These are phyloP conservation scores for Suillus subluteus DNA, from an alignment of 768 basidiomycete genomes.

Conservation along the genomic window DNA sequence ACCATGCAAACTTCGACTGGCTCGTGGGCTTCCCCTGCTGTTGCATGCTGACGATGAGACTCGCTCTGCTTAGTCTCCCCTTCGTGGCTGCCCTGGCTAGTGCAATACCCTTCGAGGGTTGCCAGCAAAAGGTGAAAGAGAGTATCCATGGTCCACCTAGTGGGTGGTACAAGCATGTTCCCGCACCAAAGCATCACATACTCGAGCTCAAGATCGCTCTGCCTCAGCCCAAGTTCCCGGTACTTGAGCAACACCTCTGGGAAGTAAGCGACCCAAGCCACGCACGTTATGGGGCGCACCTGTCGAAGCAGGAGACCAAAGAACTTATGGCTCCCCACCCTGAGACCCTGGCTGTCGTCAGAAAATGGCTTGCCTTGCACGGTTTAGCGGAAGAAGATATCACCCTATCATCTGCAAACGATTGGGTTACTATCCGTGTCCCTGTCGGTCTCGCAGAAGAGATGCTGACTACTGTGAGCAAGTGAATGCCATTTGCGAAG, in stretches of 20 bases:
- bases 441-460: constrained; percentile 64
- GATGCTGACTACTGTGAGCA: constrained; percentile 67
- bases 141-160: constrained; percentile 43
- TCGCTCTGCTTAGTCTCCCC: constrained; percentile 2
- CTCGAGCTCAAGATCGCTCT: constrained; percentile 63
- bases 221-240: constrained; percentile 52
- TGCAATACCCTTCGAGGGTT: constrained; percentile 18
- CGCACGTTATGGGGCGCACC: constrained; percentile 55
- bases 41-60: neutral
- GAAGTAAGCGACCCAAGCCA: constrained; percentile 62
- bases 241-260: constrained; percentile 54
- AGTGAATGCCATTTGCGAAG: neutral
- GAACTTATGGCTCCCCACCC: constrained; percentile 59
- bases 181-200: constrained; percentile 46
- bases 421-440: constrained; percentile 67
- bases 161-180: constrained; percentile 50
- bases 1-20: neutral
- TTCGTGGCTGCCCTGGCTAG: constrained; percentile 18
- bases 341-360: constrained; percentile 54
- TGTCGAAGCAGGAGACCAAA: constrained; percentile 71
- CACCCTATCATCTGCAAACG: constrained; percentile 62
- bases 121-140: constrained; percentile 49
- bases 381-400: constrained; percentile 53
- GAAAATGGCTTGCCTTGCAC: constrained; percentile 62
- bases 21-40: neutral